phyloP scores from a whole-genome alignment of 2,329 filamentous ascomycete genomes.

The Colletotrichum paranaense region DNA sequence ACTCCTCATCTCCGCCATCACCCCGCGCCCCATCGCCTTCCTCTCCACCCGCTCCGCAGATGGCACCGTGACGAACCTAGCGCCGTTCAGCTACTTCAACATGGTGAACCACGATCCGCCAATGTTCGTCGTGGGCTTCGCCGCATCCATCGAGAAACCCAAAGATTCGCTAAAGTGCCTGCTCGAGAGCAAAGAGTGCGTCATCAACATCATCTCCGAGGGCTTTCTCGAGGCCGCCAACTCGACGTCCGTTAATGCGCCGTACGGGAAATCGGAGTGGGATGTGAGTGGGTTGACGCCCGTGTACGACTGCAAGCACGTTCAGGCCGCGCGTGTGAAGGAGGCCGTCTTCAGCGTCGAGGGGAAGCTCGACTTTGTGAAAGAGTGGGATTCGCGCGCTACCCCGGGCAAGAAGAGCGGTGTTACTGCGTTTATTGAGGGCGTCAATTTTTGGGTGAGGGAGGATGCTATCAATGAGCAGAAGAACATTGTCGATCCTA shows the following conservation, averaged over 20 bases:
- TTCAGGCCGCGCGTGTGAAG: slow-evolving; percentile 78
- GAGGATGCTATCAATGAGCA: slow-evolving; percentile 90
- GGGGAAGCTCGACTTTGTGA: slow-evolving; percentile 78
- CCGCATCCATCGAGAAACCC: slow-evolving; percentile 57
- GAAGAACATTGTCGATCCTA: slow-evolving; percentile 78
- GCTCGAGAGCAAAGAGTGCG: slow-evolving; percentile 77
- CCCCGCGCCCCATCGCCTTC: slow-evolving; percentile 83
- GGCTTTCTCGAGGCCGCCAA: slow-evolving; percentile 90
- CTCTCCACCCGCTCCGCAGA: slow-evolving; percentile 68
- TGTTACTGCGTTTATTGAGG: slow-evolving; percentile 82
- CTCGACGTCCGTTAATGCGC: slow-evolving; percentile 80
- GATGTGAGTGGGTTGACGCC: slow-evolving; percentile 76
- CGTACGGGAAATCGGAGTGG: slow-evolving; percentile 76
- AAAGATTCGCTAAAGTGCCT: slow-evolving; percentile 88
- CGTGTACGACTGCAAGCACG: slow-evolving; percentile 69
- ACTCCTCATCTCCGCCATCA: slow-evolving; percentile 84
- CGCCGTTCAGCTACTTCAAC: slow-evolving; percentile 89
- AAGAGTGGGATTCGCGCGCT: slow-evolving; percentile 80
- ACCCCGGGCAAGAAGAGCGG: slow-evolving; percentile 80
- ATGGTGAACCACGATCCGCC: slow-evolving; percentile 89
- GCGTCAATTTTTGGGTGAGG: slow-evolving; percentile 86
- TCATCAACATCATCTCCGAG: slow-evolving; percentile 89
- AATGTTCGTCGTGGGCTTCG: slow-evolving; percentile 75
- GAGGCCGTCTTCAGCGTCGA: slow-evolving; percentile 89
- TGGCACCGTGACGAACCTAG: slow-evolving; percentile 75